Conservation (phyloP, 2,329 filamentous ascomycete genomes). For the Teratosphaeria zuluensis region DNA sequence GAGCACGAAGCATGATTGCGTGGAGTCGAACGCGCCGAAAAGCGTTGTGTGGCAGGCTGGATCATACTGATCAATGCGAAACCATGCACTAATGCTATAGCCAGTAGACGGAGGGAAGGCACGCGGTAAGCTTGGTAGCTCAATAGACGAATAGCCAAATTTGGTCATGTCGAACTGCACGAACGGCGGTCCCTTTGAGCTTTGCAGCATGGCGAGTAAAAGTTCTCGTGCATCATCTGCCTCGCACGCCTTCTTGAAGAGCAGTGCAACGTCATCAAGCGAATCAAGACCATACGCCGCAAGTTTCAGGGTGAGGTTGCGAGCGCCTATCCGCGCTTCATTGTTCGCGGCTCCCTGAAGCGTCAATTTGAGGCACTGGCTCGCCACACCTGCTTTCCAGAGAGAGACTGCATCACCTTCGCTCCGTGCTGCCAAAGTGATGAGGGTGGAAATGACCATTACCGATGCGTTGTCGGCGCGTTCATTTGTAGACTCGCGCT, state of each 20-base stretch:
- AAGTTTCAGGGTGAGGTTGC: slow-evolving; percentile 41
- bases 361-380: not conserved
- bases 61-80: slow-evolving; percentile 81
- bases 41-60: slow-evolving; percentile 79
- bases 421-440: not conserved
- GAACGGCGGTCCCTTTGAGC: slow-evolving; percentile 68
- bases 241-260: slow-evolving; percentile 51
- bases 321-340: slow-evolving; percentile 4
- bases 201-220: slow-evolving; percentile 61
- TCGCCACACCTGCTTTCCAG: not conserved
- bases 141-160: slow-evolving; percentile 80
- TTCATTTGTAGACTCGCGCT: not conserved
- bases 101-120: slow-evolving; percentile 75
- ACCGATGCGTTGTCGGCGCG: not conserved
- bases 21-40: slow-evolving; percentile 87
- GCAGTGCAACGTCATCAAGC: slow-evolving; percentile 72
- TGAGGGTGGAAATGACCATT: not conserved
- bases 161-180: slow-evolving; percentile 90
- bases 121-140: slow-evolving; percentile 75
- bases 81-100: slow-evolving; percentile 85
- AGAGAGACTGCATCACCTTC: not conserved
- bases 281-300: slow-evolving; percentile 68
- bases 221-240: slow-evolving; percentile 54
- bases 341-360: not conserved
- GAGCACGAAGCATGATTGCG: slow-evolving; percentile 86